phyloP scores from a whole-genome alignment of 2,329 filamentous ascomycete species.

The Dothidotthia symphoricarpi region DNA sequence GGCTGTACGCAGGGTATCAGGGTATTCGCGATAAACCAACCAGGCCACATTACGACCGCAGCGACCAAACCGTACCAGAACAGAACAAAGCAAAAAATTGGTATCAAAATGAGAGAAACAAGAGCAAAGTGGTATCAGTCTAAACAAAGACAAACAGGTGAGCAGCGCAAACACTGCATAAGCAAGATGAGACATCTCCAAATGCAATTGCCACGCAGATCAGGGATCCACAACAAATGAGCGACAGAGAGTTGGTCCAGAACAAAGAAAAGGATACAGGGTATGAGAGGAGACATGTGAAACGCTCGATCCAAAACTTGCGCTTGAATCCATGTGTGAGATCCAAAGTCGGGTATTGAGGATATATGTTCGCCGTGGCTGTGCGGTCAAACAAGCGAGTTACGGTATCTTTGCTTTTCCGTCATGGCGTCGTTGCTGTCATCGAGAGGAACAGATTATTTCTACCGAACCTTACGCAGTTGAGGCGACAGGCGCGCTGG shows the following conservation, averaged over 20 bases:
- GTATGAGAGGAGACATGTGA: slow-evolving; percentile 34
- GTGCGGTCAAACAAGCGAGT: slow-evolving; percentile 43
- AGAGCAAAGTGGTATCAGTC: slow-evolving; percentile 46
- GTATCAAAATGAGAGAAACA: slow-evolving; percentile 43
- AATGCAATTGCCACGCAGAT: slow-evolving; percentile 39
- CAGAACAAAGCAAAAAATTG: slow-evolving; percentile 16
- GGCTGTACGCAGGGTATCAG: slow-evolving; percentile 44
- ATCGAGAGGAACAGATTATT: slow-evolving; percentile 39
- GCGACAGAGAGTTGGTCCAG: slow-evolving; percentile 30
- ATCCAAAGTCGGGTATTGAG: slow-evolving; percentile 29
- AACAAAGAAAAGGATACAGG: slow-evolving; percentile 20
- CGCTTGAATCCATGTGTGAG: slow-evolving; percentile 22
- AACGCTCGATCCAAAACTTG: slow-evolving; percentile 34
- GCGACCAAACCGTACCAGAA: slow-evolving; percentile 22
- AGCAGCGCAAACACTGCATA: slow-evolving; percentile 35
- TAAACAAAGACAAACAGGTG: slow-evolving; percentile 36
- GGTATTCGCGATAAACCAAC: slow-evolving; percentile 42
- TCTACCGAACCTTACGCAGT: slow-evolving; percentile 46
- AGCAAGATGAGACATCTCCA: slow-evolving; percentile 33
- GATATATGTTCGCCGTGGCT: slow-evolving; percentile 35
- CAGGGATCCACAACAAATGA: slow-evolving; percentile 30
- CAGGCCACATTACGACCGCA: slow-evolving; percentile 25
- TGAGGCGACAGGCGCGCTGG: slow-evolving; percentile 42
- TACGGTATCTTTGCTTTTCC: slow-evolving; percentile 44
- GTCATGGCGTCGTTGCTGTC: slow-evolving; percentile 46